Conservation (phyloP, 2,329 filamentous ascomycete genomes). For the Penicillium sp. region DNA sequence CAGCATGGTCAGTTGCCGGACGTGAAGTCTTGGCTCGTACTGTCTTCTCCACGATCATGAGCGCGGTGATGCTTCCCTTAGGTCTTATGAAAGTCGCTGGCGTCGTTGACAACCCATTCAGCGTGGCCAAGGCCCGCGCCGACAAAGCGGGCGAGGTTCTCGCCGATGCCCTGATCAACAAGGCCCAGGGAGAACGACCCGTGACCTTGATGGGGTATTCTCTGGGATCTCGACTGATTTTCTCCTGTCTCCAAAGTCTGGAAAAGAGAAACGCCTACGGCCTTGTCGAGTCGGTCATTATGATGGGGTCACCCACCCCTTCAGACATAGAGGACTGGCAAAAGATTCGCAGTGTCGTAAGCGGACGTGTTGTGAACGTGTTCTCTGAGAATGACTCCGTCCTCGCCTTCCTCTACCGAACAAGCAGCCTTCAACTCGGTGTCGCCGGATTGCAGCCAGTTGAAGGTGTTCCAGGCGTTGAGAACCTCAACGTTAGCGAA, state of each 20-base stretch:
- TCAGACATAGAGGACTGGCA: conserved; percentile 72
- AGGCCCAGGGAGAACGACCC: conserved; percentile 75
- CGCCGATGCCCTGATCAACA: conserved; percentile 78
- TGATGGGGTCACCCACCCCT: conserved; percentile 78
- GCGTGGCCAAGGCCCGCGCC: conserved; percentile 69
- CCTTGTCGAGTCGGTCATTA: conserved; percentile 74
- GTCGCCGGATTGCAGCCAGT: conserved; percentile 80
- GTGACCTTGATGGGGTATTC: conserved; percentile 81
- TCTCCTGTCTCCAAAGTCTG: conserved; percentile 72
- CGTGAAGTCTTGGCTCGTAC: conserved; percentile 71
- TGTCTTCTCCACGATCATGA: conserved; percentile 64
- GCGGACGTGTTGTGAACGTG: conserved; percentile 80
- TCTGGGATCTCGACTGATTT: conserved; percentile 77
- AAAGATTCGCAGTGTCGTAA: conserved; percentile 71
- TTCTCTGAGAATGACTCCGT: conserved; percentile 86
- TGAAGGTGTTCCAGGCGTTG: conserved; percentile 49
- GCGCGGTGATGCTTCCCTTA: conserved; percentile 67
- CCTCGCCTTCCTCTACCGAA: conserved; percentile 81
- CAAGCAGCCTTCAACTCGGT: conserved; percentile 76
- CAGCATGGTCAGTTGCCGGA: conserved; percentile 73
- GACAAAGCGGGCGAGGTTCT: conserved; percentile 78
- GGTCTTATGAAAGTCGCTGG: conserved; percentile 64
- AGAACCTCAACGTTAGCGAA: conserved; percentile 66
- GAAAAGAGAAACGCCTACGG: conserved; percentile 79
- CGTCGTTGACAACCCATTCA: conserved; percentile 78